These are phyloP conservation scores for Colletotrichum limetticola DNA, from an alignment of 2,329 filamentous ascomycete genomes.

Conservation along the genomic window DNA sequence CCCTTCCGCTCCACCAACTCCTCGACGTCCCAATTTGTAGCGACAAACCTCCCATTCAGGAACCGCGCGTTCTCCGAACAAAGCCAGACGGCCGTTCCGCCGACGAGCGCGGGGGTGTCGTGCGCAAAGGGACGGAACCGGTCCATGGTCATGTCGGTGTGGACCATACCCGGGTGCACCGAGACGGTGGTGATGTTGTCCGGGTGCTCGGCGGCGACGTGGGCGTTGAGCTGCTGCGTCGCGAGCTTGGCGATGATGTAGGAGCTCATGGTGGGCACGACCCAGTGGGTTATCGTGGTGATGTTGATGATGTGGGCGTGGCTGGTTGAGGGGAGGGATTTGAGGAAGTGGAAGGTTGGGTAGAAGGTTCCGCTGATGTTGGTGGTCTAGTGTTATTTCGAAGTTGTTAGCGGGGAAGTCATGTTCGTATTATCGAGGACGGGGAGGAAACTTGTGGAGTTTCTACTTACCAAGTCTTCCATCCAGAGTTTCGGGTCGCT, in stretches of 20 bases:
- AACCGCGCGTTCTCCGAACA: slow-evolving; percentile 43
- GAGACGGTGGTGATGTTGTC: slow-evolving; percentile 40
- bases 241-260: slow-evolving; percentile 46
- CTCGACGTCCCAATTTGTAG: slow-evolving; percentile 49
- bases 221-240: slow-evolving; percentile 42
- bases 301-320: slow-evolving; percentile 41
- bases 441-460: not conserved
- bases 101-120: slow-evolving; percentile 43
- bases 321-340: slow-evolving; percentile 5
- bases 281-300: slow-evolving; percentile 35
- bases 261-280: slow-evolving; percentile 38
- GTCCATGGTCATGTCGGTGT: slow-evolving; percentile 42
- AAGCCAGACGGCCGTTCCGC: slow-evolving; percentile 42
- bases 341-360: slow-evolving; percentile 41
- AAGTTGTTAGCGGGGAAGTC: not conserved
- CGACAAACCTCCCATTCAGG: slow-evolving; percentile 45
- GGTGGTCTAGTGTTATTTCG: slow-evolving; percentile 36
- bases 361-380: slow-evolving; percentile 54
- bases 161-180: slow-evolving; percentile 46
- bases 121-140: slow-evolving; percentile 41
- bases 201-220: slow-evolving; percentile 43
- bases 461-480: not conserved
- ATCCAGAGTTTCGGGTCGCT: slow-evolving; percentile 6
- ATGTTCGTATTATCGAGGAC: not conserved
- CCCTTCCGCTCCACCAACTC: slow-evolving; percentile 38